Percentiles rank a stretch among this genome's conserved stretches.
These are phyloP conservation scores for Alternaria ventricosa DNA, from an alignment of 2,329 filamentous ascomycete species.

Conservation along the genomic window DNA sequence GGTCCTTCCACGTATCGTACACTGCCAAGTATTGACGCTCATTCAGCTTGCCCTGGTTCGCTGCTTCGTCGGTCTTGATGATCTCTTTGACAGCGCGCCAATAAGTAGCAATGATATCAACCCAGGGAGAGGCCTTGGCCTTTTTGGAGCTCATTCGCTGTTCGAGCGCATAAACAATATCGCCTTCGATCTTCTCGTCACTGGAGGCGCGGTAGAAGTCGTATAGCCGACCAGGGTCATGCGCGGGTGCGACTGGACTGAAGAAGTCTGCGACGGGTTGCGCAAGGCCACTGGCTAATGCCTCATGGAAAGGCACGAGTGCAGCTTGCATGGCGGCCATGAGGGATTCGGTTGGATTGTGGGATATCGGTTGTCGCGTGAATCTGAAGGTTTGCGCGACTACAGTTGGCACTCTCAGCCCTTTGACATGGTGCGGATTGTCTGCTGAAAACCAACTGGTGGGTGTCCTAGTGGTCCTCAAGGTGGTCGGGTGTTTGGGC, in stretches of 20 bases:
- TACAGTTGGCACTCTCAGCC: slow-evolving; percentile 1
- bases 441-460: background rate
- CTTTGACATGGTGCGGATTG: background rate
- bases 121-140: slow-evolving; percentile 71
- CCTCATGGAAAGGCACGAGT: slow-evolving; percentile 75
- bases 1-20: slow-evolving; percentile 87
- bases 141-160: slow-evolving; percentile 71
- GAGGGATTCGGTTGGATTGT: background rate
- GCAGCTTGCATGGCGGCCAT: slow-evolving; percentile 69
- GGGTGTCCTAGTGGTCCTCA: background rate
- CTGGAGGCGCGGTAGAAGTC: slow-evolving; percentile 76
- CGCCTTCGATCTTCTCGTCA: slow-evolving; percentile 67
- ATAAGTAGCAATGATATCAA: slow-evolving; percentile 81
- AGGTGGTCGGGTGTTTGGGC: slow-evolving; percentile 28
- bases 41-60: slow-evolving; percentile 51
- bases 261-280: slow-evolving; percentile 77
- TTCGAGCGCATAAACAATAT: slow-evolving; percentile 74
- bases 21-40: slow-evolving; percentile 77
- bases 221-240: slow-evolving; percentile 70
- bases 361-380: slow-evolving; percentile 2
- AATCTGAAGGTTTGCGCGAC: slow-evolving; percentile 10
- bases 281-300: slow-evolving; percentile 70
- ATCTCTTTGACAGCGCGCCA: slow-evolving; percentile 84
- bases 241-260: slow-evolving; percentile 69
- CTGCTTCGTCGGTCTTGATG: slow-evolving; percentile 66